Evolutionary conservation across 768 basidiomycete genomes (phyloP).

Genomic region (Brasilioporus rufonigricans): DNA sequence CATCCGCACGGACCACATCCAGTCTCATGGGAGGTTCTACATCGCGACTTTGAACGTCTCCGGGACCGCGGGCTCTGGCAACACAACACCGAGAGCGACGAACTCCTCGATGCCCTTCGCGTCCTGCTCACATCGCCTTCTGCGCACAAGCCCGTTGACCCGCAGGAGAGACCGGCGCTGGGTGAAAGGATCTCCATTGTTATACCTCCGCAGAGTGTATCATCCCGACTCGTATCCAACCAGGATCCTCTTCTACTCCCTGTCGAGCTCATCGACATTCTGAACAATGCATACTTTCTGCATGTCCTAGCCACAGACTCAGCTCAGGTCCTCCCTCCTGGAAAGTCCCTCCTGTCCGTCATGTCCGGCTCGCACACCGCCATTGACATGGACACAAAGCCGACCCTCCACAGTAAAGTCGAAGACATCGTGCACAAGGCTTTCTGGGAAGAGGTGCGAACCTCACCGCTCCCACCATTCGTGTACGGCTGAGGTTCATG

Average conservation of each 20-base stretch:
- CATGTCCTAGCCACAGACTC: constrained; percentile 68
- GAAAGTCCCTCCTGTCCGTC: constrained; percentile 70
- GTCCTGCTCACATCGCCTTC: constrained; percentile 11
- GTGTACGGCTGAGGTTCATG: constrained; percentile 19
- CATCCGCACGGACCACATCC: constrained; percentile 16
- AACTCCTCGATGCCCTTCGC: constrained; percentile 27
- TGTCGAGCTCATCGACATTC: constrained; percentile 49
- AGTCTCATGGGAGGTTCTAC: constrained; percentile 25
- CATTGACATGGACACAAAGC: constrained; percentile 16
- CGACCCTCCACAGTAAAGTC: constrained; percentile 47
- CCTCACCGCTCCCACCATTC: constrained; percentile 6
- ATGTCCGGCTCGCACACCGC: constrained; percentile 36
- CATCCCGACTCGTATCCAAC: constrained; percentile 22
- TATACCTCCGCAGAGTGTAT: constrained; percentile 10
- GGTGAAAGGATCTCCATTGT: constrained; percentile 14
- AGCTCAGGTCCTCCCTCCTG: constrained; percentile 58
- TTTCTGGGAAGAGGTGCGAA: constrained; percentile 72
- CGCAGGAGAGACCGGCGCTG: not conserved
- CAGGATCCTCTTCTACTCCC: constrained; percentile 40
- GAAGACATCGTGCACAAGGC: constrained; percentile 52
- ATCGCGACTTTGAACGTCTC: constrained; percentile 20
- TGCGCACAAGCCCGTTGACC: not conserved
- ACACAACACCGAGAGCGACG: constrained; percentile 23
- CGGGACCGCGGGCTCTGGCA: constrained; percentile 28
- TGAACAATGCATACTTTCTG: constrained; percentile 64